Percentiles rank a stretch among this genome's conserved stretches.
Evolutionary conservation across 2,329 filamentous ascomycete genomes (phyloP).

Genomic region (Meredithiella fracta): DNA sequence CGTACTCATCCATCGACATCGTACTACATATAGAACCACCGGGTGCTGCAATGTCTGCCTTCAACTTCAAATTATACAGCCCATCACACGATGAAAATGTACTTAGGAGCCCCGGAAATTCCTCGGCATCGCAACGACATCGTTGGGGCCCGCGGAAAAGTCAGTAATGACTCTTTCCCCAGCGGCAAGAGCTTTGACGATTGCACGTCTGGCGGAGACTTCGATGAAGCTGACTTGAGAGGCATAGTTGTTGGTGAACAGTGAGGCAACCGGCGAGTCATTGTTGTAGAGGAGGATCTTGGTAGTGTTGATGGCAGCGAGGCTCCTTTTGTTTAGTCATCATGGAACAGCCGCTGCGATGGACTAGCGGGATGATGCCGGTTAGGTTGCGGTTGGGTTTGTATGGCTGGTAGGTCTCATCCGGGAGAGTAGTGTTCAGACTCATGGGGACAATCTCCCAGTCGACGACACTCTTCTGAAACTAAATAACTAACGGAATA

Average conservation of each 20-base stretch:
- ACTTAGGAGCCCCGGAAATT: slow-evolving; percentile 23
- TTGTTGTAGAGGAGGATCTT: slow-evolving; percentile 25
- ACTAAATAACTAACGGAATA: slow-evolving; percentile 6
- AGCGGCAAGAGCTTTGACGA: slow-evolving; percentile 18
- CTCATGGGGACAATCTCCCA: slow-evolving; percentile 28
- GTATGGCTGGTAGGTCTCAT: slow-evolving; percentile 20
- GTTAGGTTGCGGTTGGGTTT: slow-evolving; percentile 17
- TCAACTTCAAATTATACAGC: slow-evolving; percentile 14
- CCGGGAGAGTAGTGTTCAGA: slow-evolving; percentile 18
- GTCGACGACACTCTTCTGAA: slow-evolving; percentile 1
- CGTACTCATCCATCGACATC: slow-evolving; percentile 13
- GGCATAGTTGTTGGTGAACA: slow-evolving; percentile 8
- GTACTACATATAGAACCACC: slow-evolving; percentile 18
- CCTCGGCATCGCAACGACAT: slow-evolving; percentile 18
- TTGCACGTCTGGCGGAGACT: slow-evolving; percentile 16
- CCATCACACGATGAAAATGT: slow-evolving; percentile 15
- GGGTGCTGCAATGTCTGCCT: slow-evolving; percentile 16
- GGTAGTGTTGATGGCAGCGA: slow-evolving; percentile 18
- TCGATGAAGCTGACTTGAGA: slow-evolving; percentile 16
- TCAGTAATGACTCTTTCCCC: slow-evolving; percentile 26
- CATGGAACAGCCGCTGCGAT: slow-evolving; percentile 22
- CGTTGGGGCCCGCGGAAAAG: slow-evolving; percentile 20
- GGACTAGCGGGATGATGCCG: slow-evolving; percentile 18
- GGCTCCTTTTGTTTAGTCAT: slow-evolving; percentile 19
- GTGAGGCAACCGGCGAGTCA: slow-evolving; percentile 11